phyloP scores from a whole-genome alignment of 2,329 filamentous ascomycete genomes.

The Fusarium denticulatum region DNA sequence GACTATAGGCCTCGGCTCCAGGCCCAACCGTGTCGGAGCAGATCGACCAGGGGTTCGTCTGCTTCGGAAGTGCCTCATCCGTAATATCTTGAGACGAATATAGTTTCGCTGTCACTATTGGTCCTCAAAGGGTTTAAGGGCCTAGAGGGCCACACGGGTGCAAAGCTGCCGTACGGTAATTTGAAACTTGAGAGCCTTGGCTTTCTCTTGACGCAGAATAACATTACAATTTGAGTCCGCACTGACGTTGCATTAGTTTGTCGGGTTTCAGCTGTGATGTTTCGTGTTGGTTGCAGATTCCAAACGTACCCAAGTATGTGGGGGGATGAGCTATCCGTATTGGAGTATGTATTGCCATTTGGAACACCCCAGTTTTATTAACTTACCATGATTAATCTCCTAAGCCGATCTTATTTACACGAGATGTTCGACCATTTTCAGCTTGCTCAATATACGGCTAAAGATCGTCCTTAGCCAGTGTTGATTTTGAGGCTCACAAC shows the following conservation, averaged over 20 bases:
- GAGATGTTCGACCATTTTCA: background rate
- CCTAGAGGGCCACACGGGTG: background rate
- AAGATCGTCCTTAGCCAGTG: background rate
- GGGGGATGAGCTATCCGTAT: background rate
- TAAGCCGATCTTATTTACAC: background rate
- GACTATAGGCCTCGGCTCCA: conserved; percentile 16
- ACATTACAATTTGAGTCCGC: background rate
- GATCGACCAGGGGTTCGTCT: conserved; percentile 15
- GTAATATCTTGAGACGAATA: conserved; percentile 31
- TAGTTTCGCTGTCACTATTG: conserved; percentile 31
- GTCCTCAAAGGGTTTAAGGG: background rate
- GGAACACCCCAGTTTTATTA: background rate
- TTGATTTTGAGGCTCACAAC: background rate
- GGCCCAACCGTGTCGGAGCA: conserved; percentile 21
- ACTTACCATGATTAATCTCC: background rate
- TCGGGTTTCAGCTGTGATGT: conserved; percentile 12
- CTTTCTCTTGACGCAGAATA: background rate
- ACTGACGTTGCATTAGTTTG: background rate
- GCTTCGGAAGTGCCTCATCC: conserved; percentile 40
- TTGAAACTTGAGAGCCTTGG: conserved; percentile 11
- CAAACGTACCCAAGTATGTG: background rate
- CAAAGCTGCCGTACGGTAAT: background rate
- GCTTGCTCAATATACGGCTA: background rate
- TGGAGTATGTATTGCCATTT: background rate
- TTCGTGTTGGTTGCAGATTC: conserved; percentile 33